Percentiles rank a stretch among this genome's conserved stretches.
Conservation (phyloP, 345 rosid species). For the Hibiscus syriacus region DNA sequence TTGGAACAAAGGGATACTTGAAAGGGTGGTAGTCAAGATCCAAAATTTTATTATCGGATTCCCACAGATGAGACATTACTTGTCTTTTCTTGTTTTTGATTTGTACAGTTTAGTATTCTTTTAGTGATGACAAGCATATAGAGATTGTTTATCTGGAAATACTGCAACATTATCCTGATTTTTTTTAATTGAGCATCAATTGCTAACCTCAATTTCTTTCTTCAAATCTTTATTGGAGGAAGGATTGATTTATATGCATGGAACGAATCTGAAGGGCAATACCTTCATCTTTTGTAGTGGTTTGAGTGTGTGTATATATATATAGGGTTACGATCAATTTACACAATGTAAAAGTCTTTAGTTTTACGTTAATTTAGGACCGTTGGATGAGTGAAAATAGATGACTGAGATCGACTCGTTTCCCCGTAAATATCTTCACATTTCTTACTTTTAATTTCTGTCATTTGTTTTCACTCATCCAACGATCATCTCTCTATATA, state of each 20-base stretch:
- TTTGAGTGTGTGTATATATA: background rate
- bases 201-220: slow-evolving; percentile 25
- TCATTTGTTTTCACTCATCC: no score
- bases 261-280: slow-evolving; percentile 4
- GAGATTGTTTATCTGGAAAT: slow-evolving; percentile 17
- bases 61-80: slow-evolving; percentile 26
- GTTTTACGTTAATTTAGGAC: no score
- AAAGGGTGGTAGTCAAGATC: slow-evolving; percentile 31
- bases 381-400: no score
- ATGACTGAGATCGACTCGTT: no score
- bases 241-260: slow-evolving; percentile 10
- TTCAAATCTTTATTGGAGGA: slow-evolving; percentile 17
- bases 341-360: no score
- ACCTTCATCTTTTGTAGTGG: background rate
- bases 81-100: slow-evolving; percentile 23
- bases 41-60: slow-evolving; percentile 21
- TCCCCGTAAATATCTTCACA: no score
- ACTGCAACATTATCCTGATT: slow-evolving; percentile 22
- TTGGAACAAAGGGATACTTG: slow-evolving; percentile 15
- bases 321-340: no score
- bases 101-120: slow-evolving; percentile 57
- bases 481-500: no score
- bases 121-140: slow-evolving; percentile 38
- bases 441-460: no score
- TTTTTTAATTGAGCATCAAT: slow-evolving; percentile 24